Conservation (phyloP, 176 grass and related monocot genomes). For the Chrysopogon serrulatus region DNA sequence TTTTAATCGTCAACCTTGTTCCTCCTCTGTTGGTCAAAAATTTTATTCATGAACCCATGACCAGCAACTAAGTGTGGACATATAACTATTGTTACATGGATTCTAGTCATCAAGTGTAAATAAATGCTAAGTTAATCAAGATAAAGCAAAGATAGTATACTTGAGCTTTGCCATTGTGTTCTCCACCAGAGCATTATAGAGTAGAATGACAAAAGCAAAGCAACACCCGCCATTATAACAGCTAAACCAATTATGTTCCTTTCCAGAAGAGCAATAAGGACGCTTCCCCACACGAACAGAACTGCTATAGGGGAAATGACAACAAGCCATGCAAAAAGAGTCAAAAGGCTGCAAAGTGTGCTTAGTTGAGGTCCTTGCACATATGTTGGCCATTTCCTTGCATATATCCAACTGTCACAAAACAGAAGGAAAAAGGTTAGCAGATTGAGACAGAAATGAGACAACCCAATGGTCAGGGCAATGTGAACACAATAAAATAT, state of each 20-base stretch:
- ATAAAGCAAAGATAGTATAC: conserved; percentile 52
- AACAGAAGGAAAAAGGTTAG: conserved; percentile 30
- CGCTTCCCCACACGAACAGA: conserved; percentile 71
- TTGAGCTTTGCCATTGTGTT: conserved; percentile 99
- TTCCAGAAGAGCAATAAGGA: conserved; percentile 86
- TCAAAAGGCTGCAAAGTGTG: conserved; percentile 63
- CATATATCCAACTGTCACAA: conserved; percentile 96
- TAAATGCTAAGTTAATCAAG: conserved; percentile 15
- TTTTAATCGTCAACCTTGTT: background rate
- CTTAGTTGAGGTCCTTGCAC: conserved; percentile 80
- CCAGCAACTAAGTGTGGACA: background rate
- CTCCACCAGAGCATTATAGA: conserved; percentile 99
- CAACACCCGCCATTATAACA: conserved; percentile 92
- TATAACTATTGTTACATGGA: background rate
- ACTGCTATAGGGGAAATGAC: conserved; percentile 77
- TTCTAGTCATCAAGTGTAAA: conserved; percentile 1
- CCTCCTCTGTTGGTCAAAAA: background rate
- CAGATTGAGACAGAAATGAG: background rate
- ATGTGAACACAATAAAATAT: background rate
- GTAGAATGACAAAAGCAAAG: conserved; percentile 95
- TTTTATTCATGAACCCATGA: background rate
- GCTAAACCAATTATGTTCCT: conserved; percentile 92
- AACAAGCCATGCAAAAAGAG: conserved; percentile 72
- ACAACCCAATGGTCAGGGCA: background rate
- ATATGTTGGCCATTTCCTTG: conserved; percentile 97